Evolutionary conservation across 805 yeast genomes (phyloP), one percentile per base, ranked within the genome.

Genomic region (Kregervanrija delftensis): DNA sequence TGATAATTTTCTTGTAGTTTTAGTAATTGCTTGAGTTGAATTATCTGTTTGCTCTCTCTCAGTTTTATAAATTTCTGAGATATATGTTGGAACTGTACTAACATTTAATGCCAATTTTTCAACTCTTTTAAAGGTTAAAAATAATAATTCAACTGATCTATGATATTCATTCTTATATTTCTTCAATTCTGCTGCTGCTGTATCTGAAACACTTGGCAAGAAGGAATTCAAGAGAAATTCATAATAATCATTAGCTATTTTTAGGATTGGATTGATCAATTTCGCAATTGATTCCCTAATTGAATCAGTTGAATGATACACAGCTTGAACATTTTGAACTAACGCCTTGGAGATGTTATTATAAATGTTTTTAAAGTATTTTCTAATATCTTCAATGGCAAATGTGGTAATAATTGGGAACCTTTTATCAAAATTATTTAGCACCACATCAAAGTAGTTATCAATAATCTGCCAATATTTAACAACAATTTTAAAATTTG

Each of bases 1-100:
- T 2, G 71, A 64, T 35, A 67, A 57, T 42, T 61, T 59, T 48
- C 63, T 57, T 16, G 71, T 61, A 13, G 72, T 61, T 39, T 64
- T 61, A 2, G 64, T 61, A n/a, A 67, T 51, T 2, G 69, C 70
- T 28, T 54, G 55, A 11, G 66, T 53, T 13, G 66, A 49, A 3
- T 64, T 50, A 1, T 56, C 49, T 4, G 55, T 49, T 28, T 65
- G 60, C 11, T 54, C 50, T 42, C 53, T 52, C 46, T 65, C 68
- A 13, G 53, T 51, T 12, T 48, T 35, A 50, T 65, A 67, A 28
- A 60, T 58, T 15, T 52, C 53, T n/a, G 55, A 40, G 31, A 65
- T 63, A 44, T 67, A 67, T 2, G 56, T 48, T 10, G 67, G 65
- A 5, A 59, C 33, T n/a, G 55, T 46, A 4, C 60, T 42, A 16